phyloP scores from a whole-genome alignment of 2,329 filamentous ascomycete genomes.

The Diaporthe citriasiana region DNA sequence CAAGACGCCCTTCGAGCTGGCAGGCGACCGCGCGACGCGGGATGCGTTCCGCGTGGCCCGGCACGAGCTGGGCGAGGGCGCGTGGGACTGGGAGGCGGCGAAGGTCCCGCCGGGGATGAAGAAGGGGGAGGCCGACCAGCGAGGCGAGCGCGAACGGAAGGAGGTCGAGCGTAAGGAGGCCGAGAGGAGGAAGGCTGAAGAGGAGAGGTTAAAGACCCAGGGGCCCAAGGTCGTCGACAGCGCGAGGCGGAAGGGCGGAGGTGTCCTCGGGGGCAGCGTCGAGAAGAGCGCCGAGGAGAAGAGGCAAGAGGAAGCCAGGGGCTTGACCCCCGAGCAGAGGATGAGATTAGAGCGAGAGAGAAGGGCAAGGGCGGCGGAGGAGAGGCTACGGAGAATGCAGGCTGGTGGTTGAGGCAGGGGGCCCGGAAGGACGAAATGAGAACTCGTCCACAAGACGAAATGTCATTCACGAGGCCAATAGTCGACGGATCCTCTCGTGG shows the following conservation, averaged over 20 bases:
- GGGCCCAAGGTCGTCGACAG: slow-evolving; percentile 65
- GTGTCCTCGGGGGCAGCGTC: slow-evolving; percentile 69
- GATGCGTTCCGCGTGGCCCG: slow-evolving; percentile 94
- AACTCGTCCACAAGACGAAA: not conserved
- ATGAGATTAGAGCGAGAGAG: slow-evolving; percentile 88
- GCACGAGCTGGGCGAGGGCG: slow-evolving; percentile 81
- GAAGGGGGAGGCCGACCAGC: slow-evolving; percentile 77
- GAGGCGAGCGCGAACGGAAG: slow-evolving; percentile 77
- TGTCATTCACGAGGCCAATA: not conserved
- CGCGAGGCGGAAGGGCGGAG: slow-evolving; percentile 62
- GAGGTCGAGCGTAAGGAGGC: slow-evolving; percentile 78
- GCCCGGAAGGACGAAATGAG: not conserved
- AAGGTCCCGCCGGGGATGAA: slow-evolving; percentile 80
- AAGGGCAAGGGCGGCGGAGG: slow-evolving; percentile 91
- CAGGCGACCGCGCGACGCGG: slow-evolving; percentile 86
- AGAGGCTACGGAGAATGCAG: slow-evolving; percentile 80
- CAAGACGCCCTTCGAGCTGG: slow-evolving; percentile 88
- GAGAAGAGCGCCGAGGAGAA: slow-evolving; percentile 84
- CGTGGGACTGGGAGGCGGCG: slow-evolving; percentile 84
- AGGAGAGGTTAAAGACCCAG: slow-evolving; percentile 78
- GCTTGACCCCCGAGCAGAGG: slow-evolving; percentile 89
- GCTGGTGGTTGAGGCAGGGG: slow-evolving; percentile 49
- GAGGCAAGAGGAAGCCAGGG: slow-evolving; percentile 85
- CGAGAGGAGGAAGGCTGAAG: slow-evolving; percentile 79
- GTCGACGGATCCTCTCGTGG: slow-evolving; percentile 16